These are phyloP conservation scores for Annulohypoxylon truncatum DNA, from an alignment of 2,329 filamentous ascomycete genomes.

Conservation along the genomic window DNA sequence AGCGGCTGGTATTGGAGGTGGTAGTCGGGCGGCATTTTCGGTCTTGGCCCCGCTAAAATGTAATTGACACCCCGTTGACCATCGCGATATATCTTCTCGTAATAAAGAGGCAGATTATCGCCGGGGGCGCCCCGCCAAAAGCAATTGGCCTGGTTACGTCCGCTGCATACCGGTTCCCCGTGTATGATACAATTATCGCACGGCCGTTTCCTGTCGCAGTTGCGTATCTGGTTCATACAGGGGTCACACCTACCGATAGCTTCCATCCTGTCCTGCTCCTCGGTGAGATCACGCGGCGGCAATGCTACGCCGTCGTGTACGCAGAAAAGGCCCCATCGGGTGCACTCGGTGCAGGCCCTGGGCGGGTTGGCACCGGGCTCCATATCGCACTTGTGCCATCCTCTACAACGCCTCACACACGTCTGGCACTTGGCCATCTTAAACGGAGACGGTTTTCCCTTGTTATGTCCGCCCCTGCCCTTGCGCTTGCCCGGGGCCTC, in stretches of 20 bases:
- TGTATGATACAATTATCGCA: slow-evolving; percentile 18
- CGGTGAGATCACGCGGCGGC: not conserved
- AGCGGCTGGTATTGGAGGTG: slow-evolving; percentile 3
- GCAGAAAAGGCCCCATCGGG: not conserved
- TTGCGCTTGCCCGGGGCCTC: too few species aligned
- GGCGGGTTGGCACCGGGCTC: not conserved
- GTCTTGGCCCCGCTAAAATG: too few species aligned
- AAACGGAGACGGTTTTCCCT: not conserved
- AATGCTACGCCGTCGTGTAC: not conserved
- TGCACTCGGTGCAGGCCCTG: not conserved
- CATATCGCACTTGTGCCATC: not conserved
- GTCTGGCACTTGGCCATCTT: not conserved
- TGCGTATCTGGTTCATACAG: not conserved
- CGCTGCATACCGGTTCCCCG: not conserved
- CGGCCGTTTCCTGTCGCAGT: slow-evolving; percentile 30
- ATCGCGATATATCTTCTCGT: slow-evolving; percentile 50
- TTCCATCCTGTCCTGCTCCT: not conserved
- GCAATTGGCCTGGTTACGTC: not conserved
- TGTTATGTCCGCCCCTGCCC: too few species aligned
- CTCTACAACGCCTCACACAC: not conserved
- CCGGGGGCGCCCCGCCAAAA: slow-evolving; percentile 31
- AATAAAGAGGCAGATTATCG: slow-evolving; percentile 50
- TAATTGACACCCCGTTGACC: too few species aligned
- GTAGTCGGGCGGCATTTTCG: not conserved
- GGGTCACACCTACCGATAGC: not conserved